Base-by-base conservation (phyloP, 2,329 filamentous ascomycete species). In the Dendryphion nanum region DNA sequence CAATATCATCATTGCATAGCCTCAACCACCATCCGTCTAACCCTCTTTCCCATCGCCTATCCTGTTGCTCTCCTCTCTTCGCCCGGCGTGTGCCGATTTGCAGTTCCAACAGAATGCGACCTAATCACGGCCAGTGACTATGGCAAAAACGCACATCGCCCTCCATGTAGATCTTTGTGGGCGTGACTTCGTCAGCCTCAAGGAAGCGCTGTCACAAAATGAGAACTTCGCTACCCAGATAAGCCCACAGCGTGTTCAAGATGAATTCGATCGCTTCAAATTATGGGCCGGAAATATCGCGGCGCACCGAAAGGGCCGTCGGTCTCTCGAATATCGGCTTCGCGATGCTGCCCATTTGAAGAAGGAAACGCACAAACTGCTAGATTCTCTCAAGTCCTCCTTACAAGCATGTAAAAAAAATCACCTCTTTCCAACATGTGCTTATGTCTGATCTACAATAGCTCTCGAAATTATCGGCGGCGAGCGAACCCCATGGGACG, bases 241-340 rank as follows among this genome's bases (percentile, higher is more conserved):
- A 2, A 30, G 33, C 6, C 15, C 40, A 23, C 33, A 41, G 7
- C 19, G 23, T 14, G 35, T 52, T 16, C 28, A 48, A 15, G 55
- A 64, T 32, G 55, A 57, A 28, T 44, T 56, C 7, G 59, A 55
- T 5, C 49, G 58, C 13, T 61, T 63, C 40, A 56, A 55, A 18
- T 38, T 63, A 1, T 67, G 63, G 63, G 53, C 53, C 12, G 56
- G 58, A 6, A 66, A 65, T 38, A 52, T 61, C 21, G 58, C 60
- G 6, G 63, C 63, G 14, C 61, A 66, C 38, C 45, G 51, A 8
- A 50, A 40, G 39, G 60, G 62, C 6, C 42, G 47, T 29, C 41
- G 55, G 18, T 65, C 61, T 1, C 45, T 67, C 1, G 59, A 65
- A 23, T 55, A 64, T 40, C 41, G 56, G 14, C 47, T 66, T 4